Evolutionary conservation across 306 rosid genomes (phyloP).

Genomic region (Citrullus mucosospermus): DNA sequence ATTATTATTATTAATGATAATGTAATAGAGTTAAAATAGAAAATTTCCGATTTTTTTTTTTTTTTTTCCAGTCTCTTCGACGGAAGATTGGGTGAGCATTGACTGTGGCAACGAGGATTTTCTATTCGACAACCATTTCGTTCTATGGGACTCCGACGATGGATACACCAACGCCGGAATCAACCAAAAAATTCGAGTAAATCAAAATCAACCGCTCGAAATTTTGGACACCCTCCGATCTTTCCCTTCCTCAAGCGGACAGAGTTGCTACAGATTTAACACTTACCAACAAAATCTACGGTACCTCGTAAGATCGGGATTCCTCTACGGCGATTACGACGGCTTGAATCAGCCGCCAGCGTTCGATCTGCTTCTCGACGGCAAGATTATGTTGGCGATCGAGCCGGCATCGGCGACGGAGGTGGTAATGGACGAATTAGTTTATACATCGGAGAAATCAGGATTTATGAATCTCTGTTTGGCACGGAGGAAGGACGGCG

Average conservation of each 20-base stretch:
- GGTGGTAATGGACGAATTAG: neutral
- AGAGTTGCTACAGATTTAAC: neutral
- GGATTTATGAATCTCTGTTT: neutral
- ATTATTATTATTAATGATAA: too few species aligned
- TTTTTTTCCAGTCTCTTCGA: neutral
- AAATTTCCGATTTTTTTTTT: neutral
- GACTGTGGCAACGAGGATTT: neutral
- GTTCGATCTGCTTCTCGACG: neutral
- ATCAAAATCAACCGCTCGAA: neutral
- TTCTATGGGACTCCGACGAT: neutral
- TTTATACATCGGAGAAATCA: neutral
- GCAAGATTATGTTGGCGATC: neutral
- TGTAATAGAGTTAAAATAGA: neutral
- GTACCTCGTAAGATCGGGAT: constrained; percentile 4
- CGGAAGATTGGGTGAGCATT: neutral
- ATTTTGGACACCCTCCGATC: neutral
- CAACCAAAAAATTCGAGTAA: neutral
- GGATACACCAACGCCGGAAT: neutral
- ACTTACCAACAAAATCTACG: neutral
- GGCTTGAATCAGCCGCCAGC: neutral
- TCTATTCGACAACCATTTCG: neutral
- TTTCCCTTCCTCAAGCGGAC: neutral
- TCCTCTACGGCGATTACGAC: constrained; percentile 8
- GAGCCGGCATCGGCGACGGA: neutral
- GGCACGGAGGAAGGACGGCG: neutral